phyloP scores from a whole-genome alignment of 352 stramenopile genomes.

The Thalassiosira ordinaria region DNA sequence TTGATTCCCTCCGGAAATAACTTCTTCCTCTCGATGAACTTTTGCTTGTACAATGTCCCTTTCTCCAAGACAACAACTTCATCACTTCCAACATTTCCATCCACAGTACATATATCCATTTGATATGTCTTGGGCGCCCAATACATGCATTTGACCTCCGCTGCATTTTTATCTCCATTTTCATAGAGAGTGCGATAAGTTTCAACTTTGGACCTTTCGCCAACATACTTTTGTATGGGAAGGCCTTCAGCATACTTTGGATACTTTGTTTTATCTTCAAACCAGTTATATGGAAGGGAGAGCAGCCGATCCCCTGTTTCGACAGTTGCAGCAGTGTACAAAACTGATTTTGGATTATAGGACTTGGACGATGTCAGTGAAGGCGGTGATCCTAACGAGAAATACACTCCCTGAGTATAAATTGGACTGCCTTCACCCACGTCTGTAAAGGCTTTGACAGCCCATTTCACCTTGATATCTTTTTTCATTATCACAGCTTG shows the following conservation, averaged over 20 bases:
- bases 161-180: constrained; percentile 40
- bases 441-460: constrained; percentile 85
- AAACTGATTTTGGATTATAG: constrained; percentile 34
- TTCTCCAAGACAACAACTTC: constrained; percentile 79
- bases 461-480: constrained; percentile 87
- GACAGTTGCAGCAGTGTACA: constrained; percentile 44
- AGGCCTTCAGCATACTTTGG: constrained; percentile 22
- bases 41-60: constrained; percentile 80
- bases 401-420: constrained; percentile 75
- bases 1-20: constrained; percentile 65
- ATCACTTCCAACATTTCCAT: constrained; percentile 43
- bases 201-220: constrained; percentile 37
- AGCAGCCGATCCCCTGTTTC: constrained; percentile 31
- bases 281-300: constrained; percentile 54
- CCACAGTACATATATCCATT: constrained; percentile 72
- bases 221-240: constrained; percentile 56
- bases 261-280: constrained; percentile 56
- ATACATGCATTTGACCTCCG: constrained; percentile 81
- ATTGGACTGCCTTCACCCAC: constrained; percentile 60
- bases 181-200: constrained; percentile 49
- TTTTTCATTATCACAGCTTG: constrained; percentile 66
- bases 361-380: constrained; percentile 22
- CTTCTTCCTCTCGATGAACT: constrained; percentile 49
- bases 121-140: constrained; percentile 83
- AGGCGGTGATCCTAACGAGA: constrained; percentile 47